Base-by-base conservation (phyloP, 2,329 filamentous ascomycete species). In the Rhynchosporium secalis region DNA sequence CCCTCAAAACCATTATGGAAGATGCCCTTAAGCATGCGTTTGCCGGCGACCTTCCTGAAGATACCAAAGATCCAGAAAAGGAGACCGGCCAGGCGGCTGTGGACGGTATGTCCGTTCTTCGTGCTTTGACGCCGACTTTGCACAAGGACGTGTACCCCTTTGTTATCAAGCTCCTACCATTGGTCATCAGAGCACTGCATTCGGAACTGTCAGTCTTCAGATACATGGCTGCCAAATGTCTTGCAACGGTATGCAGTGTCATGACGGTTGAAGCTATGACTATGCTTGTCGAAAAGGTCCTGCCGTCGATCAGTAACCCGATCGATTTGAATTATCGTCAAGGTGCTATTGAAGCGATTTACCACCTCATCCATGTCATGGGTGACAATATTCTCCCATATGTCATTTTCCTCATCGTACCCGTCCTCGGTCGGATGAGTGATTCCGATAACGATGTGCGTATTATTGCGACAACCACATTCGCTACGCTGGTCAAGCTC, bases 281-380 rank as follows among this genome's bases (percentile, higher is more conserved):
- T 0, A 92, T 94, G 74, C 80, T 99, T 28, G 95, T 99, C 0
- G 91, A 98, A 75, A 90, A 92, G 72, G 92, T 99, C 9, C 77
- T 99, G 49, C 95, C 95, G 5, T 91, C 91, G 1, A 96, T 98
- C 76, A 95, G 83, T 78, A 97, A 97, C 70, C 89, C 92, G 1
- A 78, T 96, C 63, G 94, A 99, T 71, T 83, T 97, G 36, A 88
- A 91, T 72, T 90, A 89, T 77, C 88, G 95, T 45, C 95, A 99
- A 78, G 95, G 95, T 66, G 92, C 92, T 5, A 95, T 96, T 62
- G 95, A 99, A 77, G 92, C 87, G 70, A 90, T 99, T 63, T 99
- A 99, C 74, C 95, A 99, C 76, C 80, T 99, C 63, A 99, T 99
- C 67, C 91, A 96, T 64, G 93, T 97, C 57, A 99, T 99, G 95